These are phyloP conservation scores for Salmacisia buchloeana DNA, from an alignment of 1,284 basidiomycete genomes.

Conservation along the genomic window DNA sequence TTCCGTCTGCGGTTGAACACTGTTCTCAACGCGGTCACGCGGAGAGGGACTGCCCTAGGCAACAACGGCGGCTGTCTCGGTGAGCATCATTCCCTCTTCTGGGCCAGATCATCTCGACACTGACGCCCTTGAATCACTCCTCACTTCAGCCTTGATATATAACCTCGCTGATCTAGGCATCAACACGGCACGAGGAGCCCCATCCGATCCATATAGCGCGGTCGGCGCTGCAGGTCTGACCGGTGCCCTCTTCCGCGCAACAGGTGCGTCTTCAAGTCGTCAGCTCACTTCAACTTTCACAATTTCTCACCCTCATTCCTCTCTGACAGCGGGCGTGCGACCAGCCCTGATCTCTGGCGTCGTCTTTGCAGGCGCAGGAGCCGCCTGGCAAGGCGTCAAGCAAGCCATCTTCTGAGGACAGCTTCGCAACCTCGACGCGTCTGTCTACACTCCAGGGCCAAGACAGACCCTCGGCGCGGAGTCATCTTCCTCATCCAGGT, in stretches of 20 bases:
- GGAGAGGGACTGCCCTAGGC: constrained; percentile 93
- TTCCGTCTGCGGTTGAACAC: constrained; percentile 88
- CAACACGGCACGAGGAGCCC: constrained; percentile 79
- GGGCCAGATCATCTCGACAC: neutral
- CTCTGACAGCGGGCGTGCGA: constrained; percentile 70
- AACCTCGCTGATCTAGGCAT: constrained; percentile 93
- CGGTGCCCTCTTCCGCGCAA: constrained; percentile 87
- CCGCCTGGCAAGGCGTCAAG: constrained; percentile 87
- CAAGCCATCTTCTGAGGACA: constrained; percentile 55
- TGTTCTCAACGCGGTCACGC: constrained; percentile 88
- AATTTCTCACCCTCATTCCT: constrained; percentile 43
- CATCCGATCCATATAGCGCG: constrained; percentile 75
- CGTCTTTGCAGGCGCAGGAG: constrained; percentile 79
- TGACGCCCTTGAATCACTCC: neutral
- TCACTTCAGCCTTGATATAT: constrained; percentile 75
- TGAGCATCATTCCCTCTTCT: too few species aligned
- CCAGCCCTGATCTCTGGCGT: constrained; percentile 82
- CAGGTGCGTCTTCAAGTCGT: constrained; percentile 61
- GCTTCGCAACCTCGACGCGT: neutral
- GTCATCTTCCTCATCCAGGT: neutral
- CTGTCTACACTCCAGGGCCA: too few species aligned
- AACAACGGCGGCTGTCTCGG: constrained; percentile 97
- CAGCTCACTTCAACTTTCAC: neutral
- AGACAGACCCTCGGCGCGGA: neutral
- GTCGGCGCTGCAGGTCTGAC: constrained; percentile 87